Base-by-base conservation (phyloP, 192 early-diverging fungal genomes). In the Backusella circina region DNA sequence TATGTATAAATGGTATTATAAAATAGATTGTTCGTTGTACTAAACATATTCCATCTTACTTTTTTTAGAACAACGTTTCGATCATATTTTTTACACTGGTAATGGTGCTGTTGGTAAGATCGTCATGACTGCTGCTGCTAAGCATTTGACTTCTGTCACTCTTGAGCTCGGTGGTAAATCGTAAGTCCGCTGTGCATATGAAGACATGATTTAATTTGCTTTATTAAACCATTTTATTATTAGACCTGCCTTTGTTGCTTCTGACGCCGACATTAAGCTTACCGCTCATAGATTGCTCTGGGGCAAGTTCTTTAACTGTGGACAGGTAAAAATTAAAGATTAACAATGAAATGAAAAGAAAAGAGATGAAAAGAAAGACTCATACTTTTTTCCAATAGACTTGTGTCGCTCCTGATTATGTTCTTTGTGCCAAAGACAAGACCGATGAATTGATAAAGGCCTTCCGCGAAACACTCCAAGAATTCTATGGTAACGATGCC, bases 101-200 rank as follows among this genome's bases (percentile, higher is more conserved):
- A 91, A 86, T 77, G 89, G 88, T 21, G 21, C 65, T 26, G 93
- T 98, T 23, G 96, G 89, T 69, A 91, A 89, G 78, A 89, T 97
- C 33, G 86, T 97, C 26, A 91, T 92, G 83, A 72, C 73, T 9
- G 94, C 96, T 13, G 95, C 95, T 7, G 86, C 92, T 5, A 91
- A 95, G 76, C 84, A 94, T 57, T 82, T 96, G 31, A 92, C 95
- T 1, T 89, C 91, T 21, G 85, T 95, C 47, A 89, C 94, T 23
- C 88, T 98, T 38, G 96, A 98, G 82, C 87, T 98, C n/a, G 96
- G 96, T 70, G 96, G 96, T 41, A 98, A 98, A 80, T 82, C 71
- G 86, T 85, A 71, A 75, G 72, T 67, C 7, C 32, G 2, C 9
- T 8, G 0, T 47, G 44, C 5, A n/a, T 5, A 6, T 65, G 3